phyloP scores from a whole-genome alignment of 176 grass and related monocot species.

The Dactylis glomerata region DNA sequence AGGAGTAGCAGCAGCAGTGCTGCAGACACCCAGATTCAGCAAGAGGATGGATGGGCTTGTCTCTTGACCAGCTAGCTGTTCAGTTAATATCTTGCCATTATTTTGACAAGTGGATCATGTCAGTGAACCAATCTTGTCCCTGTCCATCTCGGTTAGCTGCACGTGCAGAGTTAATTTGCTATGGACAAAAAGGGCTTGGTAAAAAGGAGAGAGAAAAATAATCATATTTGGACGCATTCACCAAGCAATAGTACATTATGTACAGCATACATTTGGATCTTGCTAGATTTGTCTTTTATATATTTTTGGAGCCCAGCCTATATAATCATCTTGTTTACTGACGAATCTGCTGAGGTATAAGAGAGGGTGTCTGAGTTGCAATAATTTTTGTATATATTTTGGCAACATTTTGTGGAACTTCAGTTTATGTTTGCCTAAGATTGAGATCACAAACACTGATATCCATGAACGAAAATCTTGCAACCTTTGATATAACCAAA shows the following conservation, averaged over 20 bases:
- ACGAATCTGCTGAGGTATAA: not conserved
- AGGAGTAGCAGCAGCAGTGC: not conserved
- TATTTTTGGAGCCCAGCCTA: not conserved
- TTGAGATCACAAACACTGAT: not conserved
- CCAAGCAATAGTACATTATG: not conserved
- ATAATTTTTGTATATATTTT: not conserved
- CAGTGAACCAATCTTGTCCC: not conserved
- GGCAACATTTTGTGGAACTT: not conserved
- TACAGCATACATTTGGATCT: slow-evolving; percentile 15
- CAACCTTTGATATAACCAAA: slow-evolving; percentile 21
- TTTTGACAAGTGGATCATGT: slow-evolving; percentile 27
- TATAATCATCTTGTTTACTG: not conserved
- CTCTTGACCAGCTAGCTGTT: slow-evolving; percentile 12
- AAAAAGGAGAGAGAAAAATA: not conserved
- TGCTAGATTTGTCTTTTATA: not conserved
- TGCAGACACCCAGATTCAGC: slow-evolving; percentile 31
- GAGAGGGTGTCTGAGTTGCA: not conserved
- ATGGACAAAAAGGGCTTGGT: slow-evolving; percentile 11
- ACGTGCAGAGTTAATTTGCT: slow-evolving; percentile 5
- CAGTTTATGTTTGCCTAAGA: not conserved
- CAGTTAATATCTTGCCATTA: slow-evolving; percentile 4
- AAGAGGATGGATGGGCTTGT: not conserved
- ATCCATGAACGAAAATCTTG: not conserved
- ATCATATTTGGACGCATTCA: not conserved
- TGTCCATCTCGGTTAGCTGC: not conserved